Evolutionary conservation across 2,329 filamentous ascomycete species (phyloP).

Genomic region (Clarireedia paspali): DNA sequence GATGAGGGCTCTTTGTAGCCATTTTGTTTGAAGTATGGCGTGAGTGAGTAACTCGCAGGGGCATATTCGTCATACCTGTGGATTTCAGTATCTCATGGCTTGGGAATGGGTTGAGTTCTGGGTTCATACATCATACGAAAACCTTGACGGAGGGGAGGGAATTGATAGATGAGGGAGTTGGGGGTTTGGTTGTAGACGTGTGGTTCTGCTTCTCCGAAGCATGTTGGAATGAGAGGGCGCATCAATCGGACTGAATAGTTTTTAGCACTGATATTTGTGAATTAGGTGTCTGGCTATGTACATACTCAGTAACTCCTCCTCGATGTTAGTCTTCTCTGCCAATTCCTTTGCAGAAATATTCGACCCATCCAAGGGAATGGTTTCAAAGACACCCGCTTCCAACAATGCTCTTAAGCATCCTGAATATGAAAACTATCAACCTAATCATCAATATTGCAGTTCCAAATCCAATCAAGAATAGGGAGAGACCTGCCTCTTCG

Average conservation of each 20-base stretch:
- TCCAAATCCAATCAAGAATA: not conserved
- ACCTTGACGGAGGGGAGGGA: not conserved
- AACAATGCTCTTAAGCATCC: constrained; percentile 15
- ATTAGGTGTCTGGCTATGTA: not conserved
- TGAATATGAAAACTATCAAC: constrained; percentile 3
- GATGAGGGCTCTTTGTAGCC: constrained; percentile 18
- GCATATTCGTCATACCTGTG: constrained; percentile 20
- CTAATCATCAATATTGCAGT: too few species aligned
- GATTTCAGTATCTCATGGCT: not conserved
- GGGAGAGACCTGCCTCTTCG: not conserved
- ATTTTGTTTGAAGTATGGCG: constrained; percentile 19
- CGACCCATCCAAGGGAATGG: constrained; percentile 15
- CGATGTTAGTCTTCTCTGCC: constrained; percentile 18
- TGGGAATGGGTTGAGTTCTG: not conserved
- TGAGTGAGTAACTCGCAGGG: constrained; percentile 12
- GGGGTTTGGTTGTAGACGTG: not conserved
- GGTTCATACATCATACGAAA: constrained; percentile 10
- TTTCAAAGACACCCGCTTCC: constrained; percentile 22
- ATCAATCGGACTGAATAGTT: not conserved
- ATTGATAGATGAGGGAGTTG: not conserved
- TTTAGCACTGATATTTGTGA: constrained; percentile 15
- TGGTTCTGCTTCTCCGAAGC: too few species aligned
- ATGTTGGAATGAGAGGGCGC: not conserved
- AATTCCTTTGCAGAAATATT: constrained; percentile 15
- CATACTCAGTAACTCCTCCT: constrained; percentile 13